phyloP scores from a whole-genome alignment of 2,329 filamentous ascomycete genomes.

The Neofusicoccum sp. region DNA sequence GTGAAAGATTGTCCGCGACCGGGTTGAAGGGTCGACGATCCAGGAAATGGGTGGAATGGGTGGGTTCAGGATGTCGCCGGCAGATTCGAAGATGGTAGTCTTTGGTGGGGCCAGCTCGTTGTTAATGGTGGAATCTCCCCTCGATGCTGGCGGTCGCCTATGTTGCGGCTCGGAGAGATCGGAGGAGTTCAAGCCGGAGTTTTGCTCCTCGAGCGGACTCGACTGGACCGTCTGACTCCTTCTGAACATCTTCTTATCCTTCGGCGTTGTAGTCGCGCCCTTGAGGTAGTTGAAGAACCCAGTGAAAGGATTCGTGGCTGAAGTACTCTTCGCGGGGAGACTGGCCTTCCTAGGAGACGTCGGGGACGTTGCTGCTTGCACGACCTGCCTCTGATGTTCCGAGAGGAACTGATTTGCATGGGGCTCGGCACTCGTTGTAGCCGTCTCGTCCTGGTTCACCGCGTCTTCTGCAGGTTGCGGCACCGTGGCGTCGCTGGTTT shows the following conservation, averaged over 20 bases:
- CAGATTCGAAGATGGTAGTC: slow-evolving; percentile 93
- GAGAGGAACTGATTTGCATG: slow-evolving; percentile 32
- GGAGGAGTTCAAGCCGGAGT: neutral
- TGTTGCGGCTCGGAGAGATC: neutral
- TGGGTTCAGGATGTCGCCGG: slow-evolving; percentile 87
- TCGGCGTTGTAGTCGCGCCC: slow-evolving; percentile 63
- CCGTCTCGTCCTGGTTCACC: slow-evolving; percentile 65
- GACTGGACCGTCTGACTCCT: slow-evolving; percentile 71
- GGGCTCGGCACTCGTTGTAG: slow-evolving; percentile 30
- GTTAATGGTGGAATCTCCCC: slow-evolving; percentile 40
- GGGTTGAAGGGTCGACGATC: slow-evolving; percentile 75
- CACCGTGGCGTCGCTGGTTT: slow-evolving; percentile 53
- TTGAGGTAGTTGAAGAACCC: slow-evolving; percentile 28
- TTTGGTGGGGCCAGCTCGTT: slow-evolving; percentile 71
- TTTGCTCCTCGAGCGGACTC: slow-evolving; percentile 31
- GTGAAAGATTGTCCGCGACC: slow-evolving; percentile 90
- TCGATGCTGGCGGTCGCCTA: neutral
- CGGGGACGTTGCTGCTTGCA: slow-evolving; percentile 38
- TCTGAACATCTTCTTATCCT: slow-evolving; percentile 59
- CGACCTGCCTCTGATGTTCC: slow-evolving; percentile 25
- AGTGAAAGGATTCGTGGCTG: slow-evolving; percentile 9
- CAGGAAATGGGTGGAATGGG: slow-evolving; percentile 80
- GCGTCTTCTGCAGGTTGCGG: slow-evolving; percentile 68
- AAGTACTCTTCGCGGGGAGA: neutral
- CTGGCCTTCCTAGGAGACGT: neutral